phyloP scores from a whole-genome alignment of 108 stramenopile genomes.

The Discostella pseudostelligera region DNA sequence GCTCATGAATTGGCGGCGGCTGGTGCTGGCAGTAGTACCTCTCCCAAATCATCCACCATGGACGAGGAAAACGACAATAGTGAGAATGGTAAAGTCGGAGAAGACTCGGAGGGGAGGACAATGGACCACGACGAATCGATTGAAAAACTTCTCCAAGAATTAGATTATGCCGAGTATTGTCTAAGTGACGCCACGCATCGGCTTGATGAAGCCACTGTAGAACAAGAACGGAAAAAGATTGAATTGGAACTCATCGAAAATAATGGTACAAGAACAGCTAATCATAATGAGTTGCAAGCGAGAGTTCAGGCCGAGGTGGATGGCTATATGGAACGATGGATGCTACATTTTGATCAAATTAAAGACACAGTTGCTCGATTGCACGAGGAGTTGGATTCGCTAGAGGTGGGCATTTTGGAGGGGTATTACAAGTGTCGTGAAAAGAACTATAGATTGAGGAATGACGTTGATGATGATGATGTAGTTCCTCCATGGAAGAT shows the following conservation, averaged over 20 bases:
- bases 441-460: slow-evolving; percentile 5
- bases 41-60: slow-evolving; percentile 20
- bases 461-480: neutral
- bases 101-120: slow-evolving; percentile 5
- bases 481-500: slow-evolving; percentile 4
- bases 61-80: slow-evolving; percentile 10
- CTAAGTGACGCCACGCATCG: neutral
- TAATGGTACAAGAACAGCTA: neutral
- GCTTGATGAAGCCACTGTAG: slow-evolving; percentile 2
- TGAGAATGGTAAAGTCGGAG: slow-evolving; percentile 6
- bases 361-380: slow-evolving; percentile 32
- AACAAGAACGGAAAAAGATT: slow-evolving; percentile 10
- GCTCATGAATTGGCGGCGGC: neutral
- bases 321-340: slow-evolving; percentile 25
- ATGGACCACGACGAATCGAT: neutral
- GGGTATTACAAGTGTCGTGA: slow-evolving; percentile 36
- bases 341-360: slow-evolving; percentile 11
- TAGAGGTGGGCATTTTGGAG: slow-evolving; percentile 13
- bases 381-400: slow-evolving; percentile 40
- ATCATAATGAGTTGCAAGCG: slow-evolving; percentile 21
- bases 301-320: slow-evolving; percentile 24
- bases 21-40: neutral
- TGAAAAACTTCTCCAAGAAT: slow-evolving; percentile 11
- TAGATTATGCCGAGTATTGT: slow-evolving; percentile 8
- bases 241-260: slow-evolving; percentile 15